Conservation (phyloP, 148 eudicot genomes). For the Cornus controversa region DNA sequence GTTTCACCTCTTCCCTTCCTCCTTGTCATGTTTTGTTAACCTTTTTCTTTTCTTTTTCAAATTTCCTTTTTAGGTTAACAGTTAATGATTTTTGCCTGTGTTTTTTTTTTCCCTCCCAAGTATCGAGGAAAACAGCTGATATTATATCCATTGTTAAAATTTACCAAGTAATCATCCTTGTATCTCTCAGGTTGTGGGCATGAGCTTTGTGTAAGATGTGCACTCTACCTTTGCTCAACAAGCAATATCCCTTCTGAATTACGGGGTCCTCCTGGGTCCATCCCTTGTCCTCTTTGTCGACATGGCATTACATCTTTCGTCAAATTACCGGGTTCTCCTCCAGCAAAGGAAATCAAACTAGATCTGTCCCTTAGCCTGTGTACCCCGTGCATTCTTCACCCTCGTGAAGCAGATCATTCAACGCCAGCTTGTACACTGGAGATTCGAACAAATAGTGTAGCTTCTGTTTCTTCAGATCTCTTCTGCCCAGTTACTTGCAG, state of each 20-base stretch:
- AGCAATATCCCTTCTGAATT: conserved; percentile 59
- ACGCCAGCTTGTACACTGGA: conserved; percentile 46
- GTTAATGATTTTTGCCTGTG: too few species aligned
- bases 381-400: conserved; percentile 88
- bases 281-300: conserved; percentile 93
- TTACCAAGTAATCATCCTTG: neutral
- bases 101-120: neutral
- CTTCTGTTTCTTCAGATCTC: conserved; percentile 75
- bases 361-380: conserved; percentile 75
- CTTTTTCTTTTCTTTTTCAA: too few species aligned
- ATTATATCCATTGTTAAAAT: neutral
- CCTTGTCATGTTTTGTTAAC: too few species aligned
- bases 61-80: too few species aligned
- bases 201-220: conserved; percentile 91
- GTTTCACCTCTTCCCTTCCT: too few species aligned
- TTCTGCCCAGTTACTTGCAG: conserved; percentile 91
- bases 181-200: conserved; percentile 75
- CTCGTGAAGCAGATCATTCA: conserved; percentile 58
- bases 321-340: conserved; percentile 62
- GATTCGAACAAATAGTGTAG: conserved; percentile 58
- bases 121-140: neutral
- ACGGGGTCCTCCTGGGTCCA: conserved; percentile 79
- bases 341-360: conserved; percentile 57
- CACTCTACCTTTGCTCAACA: conserved; percentile 88
- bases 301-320: conserved; percentile 64